Conservation (phyloP, 2,329 filamentous ascomycete genomes). For the Verticillium isaacii region DNA sequence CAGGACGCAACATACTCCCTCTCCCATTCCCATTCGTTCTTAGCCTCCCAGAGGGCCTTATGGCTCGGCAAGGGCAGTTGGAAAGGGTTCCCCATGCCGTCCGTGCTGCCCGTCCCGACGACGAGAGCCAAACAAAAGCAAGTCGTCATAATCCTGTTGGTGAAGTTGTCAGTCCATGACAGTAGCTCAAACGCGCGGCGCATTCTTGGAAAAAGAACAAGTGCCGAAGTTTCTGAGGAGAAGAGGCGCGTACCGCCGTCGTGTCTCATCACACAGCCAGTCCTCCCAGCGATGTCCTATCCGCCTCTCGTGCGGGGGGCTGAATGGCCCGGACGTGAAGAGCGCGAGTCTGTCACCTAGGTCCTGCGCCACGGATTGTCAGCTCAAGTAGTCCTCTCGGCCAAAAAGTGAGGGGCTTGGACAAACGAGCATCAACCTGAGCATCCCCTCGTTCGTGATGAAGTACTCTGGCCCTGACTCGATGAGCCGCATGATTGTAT, state of each 20-base stretch:
- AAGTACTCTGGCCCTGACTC: background rate
- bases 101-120: background rate
- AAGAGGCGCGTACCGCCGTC: background rate
- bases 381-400: background rate
- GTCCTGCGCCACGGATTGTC: background rate
- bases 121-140: background rate
- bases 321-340: background rate
- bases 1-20: background rate
- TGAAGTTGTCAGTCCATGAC: too few species aligned
- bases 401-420: background rate
- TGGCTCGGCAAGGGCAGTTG: background rate
- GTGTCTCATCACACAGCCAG: background rate
- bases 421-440: background rate
- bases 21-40: background rate
- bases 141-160: background rate
- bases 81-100: background rate
- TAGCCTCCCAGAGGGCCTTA: background rate
- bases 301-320: background rate
- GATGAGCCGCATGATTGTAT: background rate
- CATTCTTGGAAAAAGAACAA: background rate
- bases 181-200: too few species aligned
- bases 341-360: background rate
- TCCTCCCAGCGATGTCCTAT: background rate
- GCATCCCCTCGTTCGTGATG: background rate
- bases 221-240: background rate